Base-by-base conservation (phyloP, 192 early-diverging fungal species). In the Thamnidium elegans region DNA sequence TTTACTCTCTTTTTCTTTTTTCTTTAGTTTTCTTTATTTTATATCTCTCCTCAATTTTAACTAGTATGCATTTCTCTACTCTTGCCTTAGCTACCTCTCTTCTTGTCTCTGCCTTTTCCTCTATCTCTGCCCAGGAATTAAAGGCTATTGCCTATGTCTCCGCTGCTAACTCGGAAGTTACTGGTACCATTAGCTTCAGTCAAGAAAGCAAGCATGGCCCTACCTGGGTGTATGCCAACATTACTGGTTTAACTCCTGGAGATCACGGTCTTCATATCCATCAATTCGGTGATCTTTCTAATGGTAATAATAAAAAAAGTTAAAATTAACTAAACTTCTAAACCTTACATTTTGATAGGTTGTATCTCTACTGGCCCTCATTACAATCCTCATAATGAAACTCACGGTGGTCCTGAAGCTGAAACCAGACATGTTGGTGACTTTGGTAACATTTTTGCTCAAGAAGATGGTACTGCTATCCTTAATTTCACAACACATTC, bases 241-340 rank as follows among this genome's bases (percentile, higher is more conserved):
- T 92, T 61, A 61, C 65, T 21, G 88, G 88, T 21, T 77, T 94
- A 17, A 51, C 66, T 6, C 79, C 87, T 5, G 91, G 91, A 55
- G 69, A 84, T 31, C 91, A 92, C 78, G 92, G 92, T 30, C 90
- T 94, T 83, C 92, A 94, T 77, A 73, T 94, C 62, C 92, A 94
- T 74, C 81, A 88, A 73, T 88, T 86, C 51, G 88, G 88, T 55
- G 85, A 88, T 73, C 76, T 86, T 66, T 84, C 86, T 53, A 80
- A 84, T 70, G 84, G 46, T 48, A 48, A 48, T 14, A 15, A 17
- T 7, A 14, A 3, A 14, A 15, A 14, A 48, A 4, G 5, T 48
- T 17, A 17, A 48, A 17, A 15, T 2, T 7, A 17, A 45, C 3
- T 36, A 43, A 26, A 34, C 20, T 7, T 30, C 39, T 71, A 43